Base-by-base conservation (phyloP, 2,329 filamentous ascomycete species). In the Monosporascus ibericus region DNA sequence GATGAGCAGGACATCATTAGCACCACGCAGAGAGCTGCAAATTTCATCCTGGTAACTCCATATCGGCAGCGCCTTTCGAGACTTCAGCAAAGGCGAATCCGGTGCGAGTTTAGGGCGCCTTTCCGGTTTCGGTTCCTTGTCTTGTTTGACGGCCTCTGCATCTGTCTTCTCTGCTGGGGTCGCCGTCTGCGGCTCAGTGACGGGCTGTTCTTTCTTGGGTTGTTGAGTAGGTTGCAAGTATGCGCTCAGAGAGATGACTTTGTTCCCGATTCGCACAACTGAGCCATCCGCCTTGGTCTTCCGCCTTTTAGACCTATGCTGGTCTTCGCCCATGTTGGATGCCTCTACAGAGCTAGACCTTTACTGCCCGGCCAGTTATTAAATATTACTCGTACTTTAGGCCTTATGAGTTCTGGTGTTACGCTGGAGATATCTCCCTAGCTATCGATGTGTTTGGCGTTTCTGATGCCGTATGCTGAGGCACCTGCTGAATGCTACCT, bases 1-100 rank as follows among this genome's bases (percentile, higher is more conserved):
- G 15, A 99, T 74, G 0, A 99, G 78, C 49, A 99, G 80, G 1
- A 96, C 82, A 53, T 68, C 61, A 63, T 95, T 82, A 56, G 82
- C 84, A 36, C 81, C 72, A 14, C 75, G 74, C 6, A 96, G 72
- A 2, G 81, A 75, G 17, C 75, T 65, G 37, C 84, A 82, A 48
- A 96, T 95, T 25, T 86, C 79, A 36, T 85, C 75, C 47, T 82
- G 82, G 58, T 91, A 81, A 4, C 79, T 72, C 83, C 89, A 96
- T 59, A 96, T 92, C 0, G 92, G 92, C 3, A 96, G 78, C 15
- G 82, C 76, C 64, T 87, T 82, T 22, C 90, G 81, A 6, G 75
- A 70, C 48, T 64, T 65, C 37, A 70, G 52, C 24, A 70, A 54
- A 4, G 63, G 59, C 7, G 58, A 56, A 17, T 66, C 57, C 24